These are phyloP conservation scores for Trichophyton schoenleinii DNA, from an alignment of 2,329 filamentous ascomycete genomes.

Conservation along the genomic window DNA sequence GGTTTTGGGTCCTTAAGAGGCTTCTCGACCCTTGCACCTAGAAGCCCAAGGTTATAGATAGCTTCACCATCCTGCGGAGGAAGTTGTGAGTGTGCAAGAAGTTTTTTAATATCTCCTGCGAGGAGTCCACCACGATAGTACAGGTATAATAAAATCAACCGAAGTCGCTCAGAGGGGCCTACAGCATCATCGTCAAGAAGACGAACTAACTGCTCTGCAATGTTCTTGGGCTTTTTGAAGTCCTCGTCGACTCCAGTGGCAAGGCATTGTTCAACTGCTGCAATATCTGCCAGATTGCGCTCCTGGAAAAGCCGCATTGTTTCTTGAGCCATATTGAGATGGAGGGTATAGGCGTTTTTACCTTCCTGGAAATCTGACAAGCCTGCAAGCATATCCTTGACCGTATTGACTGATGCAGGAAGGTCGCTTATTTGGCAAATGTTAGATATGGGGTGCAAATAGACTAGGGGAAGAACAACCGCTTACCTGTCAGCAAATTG, in stretches of 20 bases:
- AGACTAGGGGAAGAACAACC: background rate
- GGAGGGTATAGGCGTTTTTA: constrained; percentile 88
- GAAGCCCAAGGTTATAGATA: constrained; percentile 61
- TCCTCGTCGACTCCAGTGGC: constrained; percentile 91
- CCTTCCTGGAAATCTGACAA: constrained; percentile 89
- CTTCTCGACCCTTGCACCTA: constrained; percentile 62
- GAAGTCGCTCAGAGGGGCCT: constrained; percentile 59
- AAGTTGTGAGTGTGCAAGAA: constrained; percentile 71
- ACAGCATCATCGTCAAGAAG: constrained; percentile 78
- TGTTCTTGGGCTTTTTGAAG: constrained; percentile 75
- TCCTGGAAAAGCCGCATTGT: constrained; percentile 89
- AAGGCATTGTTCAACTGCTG: constrained; percentile 72
- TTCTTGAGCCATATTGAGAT: constrained; percentile 92
- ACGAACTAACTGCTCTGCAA: constrained; percentile 72
- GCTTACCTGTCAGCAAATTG: constrained; percentile 65
- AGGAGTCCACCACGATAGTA: constrained; percentile 79
- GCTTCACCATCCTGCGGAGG: constrained; percentile 60
- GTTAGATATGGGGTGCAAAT: background rate
- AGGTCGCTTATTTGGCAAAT: constrained; percentile 40
- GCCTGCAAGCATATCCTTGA: constrained; percentile 94
- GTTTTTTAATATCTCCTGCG: constrained; percentile 66
- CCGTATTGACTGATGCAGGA: constrained; percentile 68
- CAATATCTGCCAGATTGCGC: constrained; percentile 74
- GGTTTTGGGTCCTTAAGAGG: constrained; percentile 67
- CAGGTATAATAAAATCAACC: constrained; percentile 73